Evolutionary conservation across 2,329 filamentous ascomycete species (phyloP).

Genomic region (Chaetomiaceae sp.): DNA sequence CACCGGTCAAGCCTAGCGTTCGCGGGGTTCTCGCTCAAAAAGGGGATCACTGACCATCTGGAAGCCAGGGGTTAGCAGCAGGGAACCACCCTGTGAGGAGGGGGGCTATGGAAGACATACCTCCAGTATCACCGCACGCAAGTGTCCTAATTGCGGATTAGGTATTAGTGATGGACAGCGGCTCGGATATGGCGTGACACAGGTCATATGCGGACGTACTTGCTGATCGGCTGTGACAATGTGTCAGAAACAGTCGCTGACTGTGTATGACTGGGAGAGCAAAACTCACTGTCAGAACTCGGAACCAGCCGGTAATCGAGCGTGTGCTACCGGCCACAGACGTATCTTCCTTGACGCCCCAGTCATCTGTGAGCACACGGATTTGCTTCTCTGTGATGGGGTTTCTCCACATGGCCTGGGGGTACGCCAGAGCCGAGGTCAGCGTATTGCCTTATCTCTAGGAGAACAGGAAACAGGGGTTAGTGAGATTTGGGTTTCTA

Average conservation of each 20-base stretch:
- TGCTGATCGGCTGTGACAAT: slow-evolving; percentile 21
- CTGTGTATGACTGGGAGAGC: neutral
- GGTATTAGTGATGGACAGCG: too few relatives aligned
- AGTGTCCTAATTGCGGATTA: slow-evolving; percentile 54
- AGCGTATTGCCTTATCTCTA: neutral
- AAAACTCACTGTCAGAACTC: slow-evolving; percentile 48
- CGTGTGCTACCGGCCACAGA: neutral
- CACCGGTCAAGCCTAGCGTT: slow-evolving; percentile 1
- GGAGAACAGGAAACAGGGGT: neutral
- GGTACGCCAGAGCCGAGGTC: neutral
- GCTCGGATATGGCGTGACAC: neutral
- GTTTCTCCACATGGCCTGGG: slow-evolving; percentile 74
- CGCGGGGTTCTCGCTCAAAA: neutral
- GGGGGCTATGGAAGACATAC: slow-evolving; percentile 6
- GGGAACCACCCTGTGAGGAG: too few relatives aligned
- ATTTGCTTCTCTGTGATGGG: slow-evolving; percentile 74
- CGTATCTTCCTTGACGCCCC: slow-evolving; percentile 48
- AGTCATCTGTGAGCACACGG: slow-evolving; percentile 65
- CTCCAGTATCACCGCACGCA: slow-evolving; percentile 68
- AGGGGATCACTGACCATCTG: slow-evolving; percentile 18
- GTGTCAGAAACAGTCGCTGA: neutral
- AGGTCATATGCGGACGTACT: slow-evolving; percentile 15
- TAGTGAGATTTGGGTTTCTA: slow-evolving; percentile 38
- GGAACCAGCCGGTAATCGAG: slow-evolving; percentile 19
- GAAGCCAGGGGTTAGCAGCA: neutral